A percentile compares a stretch with the other conserved stretches of the same genome.
These are phyloP conservation scores for Metarhizium rileyi DNA, from an alignment of 2,329 filamentous ascomycete species.

Conservation along the genomic window DNA sequence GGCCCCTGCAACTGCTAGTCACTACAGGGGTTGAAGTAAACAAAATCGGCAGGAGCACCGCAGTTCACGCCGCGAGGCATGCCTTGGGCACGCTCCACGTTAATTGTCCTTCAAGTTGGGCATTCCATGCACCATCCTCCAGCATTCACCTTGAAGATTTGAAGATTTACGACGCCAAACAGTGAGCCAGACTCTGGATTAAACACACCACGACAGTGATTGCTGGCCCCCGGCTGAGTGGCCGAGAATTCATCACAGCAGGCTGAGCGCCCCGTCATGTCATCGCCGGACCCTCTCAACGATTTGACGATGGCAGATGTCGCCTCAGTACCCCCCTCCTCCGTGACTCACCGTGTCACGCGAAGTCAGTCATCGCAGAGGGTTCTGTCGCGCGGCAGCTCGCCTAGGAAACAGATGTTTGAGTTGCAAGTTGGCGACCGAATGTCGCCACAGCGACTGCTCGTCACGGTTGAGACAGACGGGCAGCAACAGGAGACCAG, in stretches of 20 bases:
- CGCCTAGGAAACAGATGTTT: slow-evolving; percentile 47
- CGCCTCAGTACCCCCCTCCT: slow-evolving; percentile 24
- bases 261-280: slow-evolving; percentile 26
- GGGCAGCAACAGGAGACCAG: slow-evolving; percentile 7
- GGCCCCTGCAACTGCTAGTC: slow-evolving; percentile 13
- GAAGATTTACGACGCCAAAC: not conserved
- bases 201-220: slow-evolving; percentile 14
- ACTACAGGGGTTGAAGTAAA: slow-evolving; percentile 19
- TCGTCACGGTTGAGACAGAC: slow-evolving; percentile 42
- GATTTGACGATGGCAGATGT: slow-evolving; percentile 24
- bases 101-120: slow-evolving; percentile 10
- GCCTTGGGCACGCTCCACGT: not conserved
- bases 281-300: slow-evolving; percentile 42
- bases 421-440: slow-evolving; percentile 45
- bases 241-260: not conserved
- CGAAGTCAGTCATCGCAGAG: slow-evolving; percentile 32
- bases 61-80: slow-evolving; percentile 3
- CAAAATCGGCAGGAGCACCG: slow-evolving; percentile 10
- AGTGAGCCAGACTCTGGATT: not conserved
- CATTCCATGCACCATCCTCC: slow-evolving; percentile 2
- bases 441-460: slow-evolving; percentile 39
- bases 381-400: slow-evolving; percentile 28
- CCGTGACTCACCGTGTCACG: slow-evolving; percentile 31
- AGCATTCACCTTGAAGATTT: not conserved
- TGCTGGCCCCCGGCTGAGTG: slow-evolving; percentile 16